Evolutionary conservation across 2,329 filamentous ascomycete genomes (phyloP).

Genomic region (Neodidymelliopsis sp.): DNA sequence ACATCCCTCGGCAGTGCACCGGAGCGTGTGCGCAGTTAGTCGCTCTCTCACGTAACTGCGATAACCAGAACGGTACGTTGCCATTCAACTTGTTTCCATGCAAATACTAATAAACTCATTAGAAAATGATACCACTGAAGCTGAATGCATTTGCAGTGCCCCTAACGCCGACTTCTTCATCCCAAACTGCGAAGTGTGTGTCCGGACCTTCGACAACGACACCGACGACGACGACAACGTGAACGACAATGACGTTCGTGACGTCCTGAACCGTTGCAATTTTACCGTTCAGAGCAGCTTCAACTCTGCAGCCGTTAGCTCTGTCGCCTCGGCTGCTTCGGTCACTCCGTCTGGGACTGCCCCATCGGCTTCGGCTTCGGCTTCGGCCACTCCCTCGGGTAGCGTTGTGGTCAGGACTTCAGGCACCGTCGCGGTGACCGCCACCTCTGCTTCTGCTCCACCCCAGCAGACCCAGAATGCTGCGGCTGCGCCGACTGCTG

Average conservation of each 20-base stretch:
- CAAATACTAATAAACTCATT: background rate
- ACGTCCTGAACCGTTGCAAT: constrained; percentile 40
- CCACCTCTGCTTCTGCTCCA: constrained; percentile 4
- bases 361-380: constrained; percentile 8
- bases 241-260: constrained; percentile 38
- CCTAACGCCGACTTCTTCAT: constrained; percentile 32
- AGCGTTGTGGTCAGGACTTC: constrained; percentile 14
- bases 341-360: constrained; percentile 10
- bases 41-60: constrained; percentile 32
- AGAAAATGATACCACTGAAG: constrained; percentile 33
- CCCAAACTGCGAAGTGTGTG: constrained; percentile 42
- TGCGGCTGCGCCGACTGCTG: constrained; percentile 24
- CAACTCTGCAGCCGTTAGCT: constrained; percentile 26
- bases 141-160: constrained; percentile 42
- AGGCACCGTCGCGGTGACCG: constrained; percentile 13
- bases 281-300: constrained; percentile 35
- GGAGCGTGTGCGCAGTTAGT: constrained; percentile 37
- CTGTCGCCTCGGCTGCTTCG: constrained; percentile 6
- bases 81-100: background rate
- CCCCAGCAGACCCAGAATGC: constrained; percentile 10
- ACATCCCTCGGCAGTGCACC: constrained; percentile 40
- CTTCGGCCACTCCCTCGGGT: background rate
- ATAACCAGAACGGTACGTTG: constrained; percentile 30
- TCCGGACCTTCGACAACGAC: constrained; percentile 34
- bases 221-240: constrained; percentile 15